Evolutionary conservation across 1,284 basidiomycete species (phyloP), one percentile per base, ranked within the genome.

Genomic region (Ceratobasidium sp.): DNA sequence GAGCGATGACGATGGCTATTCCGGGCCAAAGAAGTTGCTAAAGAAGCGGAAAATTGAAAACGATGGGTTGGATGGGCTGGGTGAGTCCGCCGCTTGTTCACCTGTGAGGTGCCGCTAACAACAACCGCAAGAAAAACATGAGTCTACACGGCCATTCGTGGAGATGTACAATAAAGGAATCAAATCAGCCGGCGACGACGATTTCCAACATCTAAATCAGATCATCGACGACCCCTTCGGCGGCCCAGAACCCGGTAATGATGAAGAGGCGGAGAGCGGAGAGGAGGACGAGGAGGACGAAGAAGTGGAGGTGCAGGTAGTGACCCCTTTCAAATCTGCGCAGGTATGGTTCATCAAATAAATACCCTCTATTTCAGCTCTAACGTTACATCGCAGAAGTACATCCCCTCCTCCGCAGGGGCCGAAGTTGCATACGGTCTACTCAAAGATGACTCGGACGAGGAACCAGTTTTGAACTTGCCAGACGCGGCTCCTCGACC

Each of bases 1-100:
- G 27, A 77, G 77, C 22, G 77, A 78, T 6, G 76, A 62, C 19
- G 68, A 73, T 16, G 37, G 39, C 0, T 29, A 71, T 7, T 34
- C 16, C 34, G 61, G 72, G 1, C 66, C 49, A 27, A 66, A 74
- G 29, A 74, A 68, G 27, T 54, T 74, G 16, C n/a, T 58, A 16
- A 75, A 76, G 53, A 74, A 76, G 75, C 72, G 75, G 16, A 74
- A 64, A 37, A 73, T 74, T 48, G 58, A 74, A 37, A 66, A 66
- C 48, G 75, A 76, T 41, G 53, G 54, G 8, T 58, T 76, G 64
- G 74, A 74, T 22, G 59, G 31, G 29, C 61, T 76, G 9, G 75
- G 75, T 74, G 29, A 71, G 69, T 71, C 19, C 48, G 5, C 48
- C 16, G 16, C 48, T 49, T n/a, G 48, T n/a, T 49, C 48, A 19